A percentile compares a stretch with the other conserved stretches of the same genome.
phyloP scores from a whole-genome alignment of 257 asterid genomes.

The Fraxinus anomala region DNA sequence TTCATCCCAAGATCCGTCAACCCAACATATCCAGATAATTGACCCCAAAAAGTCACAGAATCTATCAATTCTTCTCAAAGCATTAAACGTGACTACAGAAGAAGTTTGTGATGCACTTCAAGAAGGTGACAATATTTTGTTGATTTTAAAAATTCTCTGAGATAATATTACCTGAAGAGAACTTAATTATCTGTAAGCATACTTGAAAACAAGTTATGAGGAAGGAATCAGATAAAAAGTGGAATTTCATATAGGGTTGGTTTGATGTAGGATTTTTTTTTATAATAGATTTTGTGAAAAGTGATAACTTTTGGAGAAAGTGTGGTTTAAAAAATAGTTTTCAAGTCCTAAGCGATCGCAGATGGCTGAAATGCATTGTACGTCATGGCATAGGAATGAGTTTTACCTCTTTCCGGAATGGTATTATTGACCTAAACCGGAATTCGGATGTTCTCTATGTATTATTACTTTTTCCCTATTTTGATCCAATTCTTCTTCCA shows the following conservation, averaged over 20 bases:
- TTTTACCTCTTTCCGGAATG: no score
- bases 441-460: no score
- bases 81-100: slow-evolving; percentile 79
- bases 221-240: background rate
- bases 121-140: slow-evolving; percentile 58
- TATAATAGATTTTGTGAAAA: no score
- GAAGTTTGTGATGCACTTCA: slow-evolving; percentile 87
- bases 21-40: slow-evolving; percentile 59
- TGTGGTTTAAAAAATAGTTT: no score
- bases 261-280: no score
- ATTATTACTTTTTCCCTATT: no score
- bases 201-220: slow-evolving; percentile 3
- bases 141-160: slow-evolving; percentile 17
- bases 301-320: no score
- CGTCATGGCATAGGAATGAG: no score
- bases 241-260: background rate
- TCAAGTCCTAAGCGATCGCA: no score
- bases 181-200: slow-evolving; percentile 3
- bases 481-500: no score
- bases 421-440: no score
- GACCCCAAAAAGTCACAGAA: slow-evolving; percentile 88
- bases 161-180: background rate
- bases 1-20: slow-evolving; percentile 45
- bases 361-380: no score
- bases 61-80: slow-evolving; percentile 81